phyloP scores from a whole-genome alignment of 169 alveolate species.

The Plasmodium reichenowi region DNA sequence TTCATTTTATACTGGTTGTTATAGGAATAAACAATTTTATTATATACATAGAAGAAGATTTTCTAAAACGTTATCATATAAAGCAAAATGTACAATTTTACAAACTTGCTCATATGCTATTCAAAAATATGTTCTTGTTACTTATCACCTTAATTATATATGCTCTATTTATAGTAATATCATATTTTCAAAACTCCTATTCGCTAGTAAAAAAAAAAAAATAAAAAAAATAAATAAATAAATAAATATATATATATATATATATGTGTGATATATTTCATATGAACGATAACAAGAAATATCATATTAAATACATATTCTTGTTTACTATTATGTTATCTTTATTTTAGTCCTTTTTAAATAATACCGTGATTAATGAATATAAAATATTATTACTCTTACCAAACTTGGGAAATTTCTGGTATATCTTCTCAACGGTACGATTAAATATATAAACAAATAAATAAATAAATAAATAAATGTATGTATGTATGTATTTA shows the following conservation, averaged over 20 bases:
- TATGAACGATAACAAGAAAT: neutral
- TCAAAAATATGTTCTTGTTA: constrained; percentile 22
- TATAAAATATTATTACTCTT: constrained; percentile 30
- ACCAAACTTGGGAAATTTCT: constrained; percentile 62
- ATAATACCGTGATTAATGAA: constrained; percentile 62
- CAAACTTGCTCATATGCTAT: constrained; percentile 7
- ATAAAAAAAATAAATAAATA: neutral
- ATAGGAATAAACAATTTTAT: constrained; percentile 56
- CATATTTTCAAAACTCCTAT: constrained; percentile 8
- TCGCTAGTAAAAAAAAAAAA: constrained; percentile 8
- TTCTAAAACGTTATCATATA: constrained; percentile 5
- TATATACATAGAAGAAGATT: constrained; percentile 1
- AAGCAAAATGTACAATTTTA: constrained; percentile 4
- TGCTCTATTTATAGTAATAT: constrained; percentile 16
- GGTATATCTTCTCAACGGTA: constrained; percentile 74
- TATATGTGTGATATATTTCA: neutral
- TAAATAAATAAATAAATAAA: neutral
- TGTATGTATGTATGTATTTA: no score
- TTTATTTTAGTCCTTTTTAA: constrained; percentile 41
- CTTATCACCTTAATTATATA: constrained; percentile 20
- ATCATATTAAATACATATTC: neutral
- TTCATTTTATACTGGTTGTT: constrained; percentile 44
- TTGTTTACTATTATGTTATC: neutral
- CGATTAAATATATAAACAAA: neutral
- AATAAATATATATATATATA: neutral